phyloP scores from a whole-genome alignment of 163 green algal genomes.

The Scenedesmus sp. region DNA sequence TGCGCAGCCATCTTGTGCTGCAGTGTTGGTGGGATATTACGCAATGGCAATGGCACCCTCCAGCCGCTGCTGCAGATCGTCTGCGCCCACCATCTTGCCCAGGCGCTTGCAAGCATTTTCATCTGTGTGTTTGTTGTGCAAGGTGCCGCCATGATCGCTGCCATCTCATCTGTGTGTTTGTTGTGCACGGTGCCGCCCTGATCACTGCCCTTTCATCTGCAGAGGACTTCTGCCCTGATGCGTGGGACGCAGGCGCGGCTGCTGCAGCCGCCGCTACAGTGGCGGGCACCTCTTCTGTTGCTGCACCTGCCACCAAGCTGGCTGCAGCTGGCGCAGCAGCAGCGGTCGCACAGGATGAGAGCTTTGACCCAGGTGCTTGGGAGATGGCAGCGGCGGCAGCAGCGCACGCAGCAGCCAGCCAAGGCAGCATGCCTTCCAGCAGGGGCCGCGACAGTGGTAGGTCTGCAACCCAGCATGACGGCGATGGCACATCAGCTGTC shows the following conservation, averaged over 20 bases:
- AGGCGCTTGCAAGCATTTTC: too few relatives aligned
- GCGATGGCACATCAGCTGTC: neutral
- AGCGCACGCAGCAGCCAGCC: neutral
- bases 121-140: too few relatives aligned
- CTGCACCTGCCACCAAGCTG: neutral
- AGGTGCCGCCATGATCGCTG: too few relatives aligned
- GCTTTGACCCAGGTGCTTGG: constrained; percentile 33
- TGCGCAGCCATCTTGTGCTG: too few relatives aligned
- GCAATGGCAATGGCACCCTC: too few relatives aligned
- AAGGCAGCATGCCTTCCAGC: neutral
- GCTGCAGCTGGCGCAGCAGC: neutral
- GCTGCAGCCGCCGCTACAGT: constrained; percentile 2
- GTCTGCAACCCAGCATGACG: neutral
- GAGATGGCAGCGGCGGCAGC: constrained; percentile 28
- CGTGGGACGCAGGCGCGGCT: constrained; percentile 13
- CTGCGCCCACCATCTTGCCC: too few relatives aligned
- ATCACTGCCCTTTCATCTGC: neutral
- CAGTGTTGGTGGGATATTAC: too few relatives aligned
- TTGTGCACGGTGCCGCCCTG: too few relatives aligned
- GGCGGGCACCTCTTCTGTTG: neutral
- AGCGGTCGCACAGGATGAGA: neutral
- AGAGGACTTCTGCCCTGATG: constrained; percentile 12
- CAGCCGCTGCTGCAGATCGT: too few relatives aligned
- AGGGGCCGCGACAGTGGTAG: neutral
- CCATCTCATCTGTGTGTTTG: too few relatives aligned